Percentiles rank a stretch among this genome's conserved stretches.
Evolutionary conservation across 345 rosid genomes (phyloP).

Genomic region (Anacardium occidentale): DNA sequence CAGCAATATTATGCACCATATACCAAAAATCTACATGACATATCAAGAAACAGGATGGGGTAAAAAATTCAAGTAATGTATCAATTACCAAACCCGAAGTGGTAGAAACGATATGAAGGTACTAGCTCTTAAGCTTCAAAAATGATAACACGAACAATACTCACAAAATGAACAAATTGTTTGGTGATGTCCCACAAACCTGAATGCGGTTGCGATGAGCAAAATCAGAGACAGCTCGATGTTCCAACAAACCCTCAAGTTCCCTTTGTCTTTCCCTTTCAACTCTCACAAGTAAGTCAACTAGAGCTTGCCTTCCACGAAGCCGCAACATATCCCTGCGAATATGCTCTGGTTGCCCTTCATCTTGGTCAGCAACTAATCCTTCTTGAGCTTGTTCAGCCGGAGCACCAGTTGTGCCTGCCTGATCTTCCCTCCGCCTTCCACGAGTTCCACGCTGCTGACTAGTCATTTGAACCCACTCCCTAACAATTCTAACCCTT

Average conservation of each 20-base stretch:
- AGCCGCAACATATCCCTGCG: slow-evolving; percentile 74
- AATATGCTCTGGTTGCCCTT: slow-evolving; percentile 71
- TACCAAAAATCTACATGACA: too few species aligned
- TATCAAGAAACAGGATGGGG: too few species aligned
- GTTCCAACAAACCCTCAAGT: slow-evolving; percentile 88
- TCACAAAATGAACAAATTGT: background rate
- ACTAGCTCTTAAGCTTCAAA: too few species aligned
- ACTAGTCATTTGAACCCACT: slow-evolving; percentile 96
- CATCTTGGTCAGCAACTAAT: slow-evolving; percentile 51
- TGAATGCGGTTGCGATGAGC: slow-evolving; percentile 99
- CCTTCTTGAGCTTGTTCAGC: slow-evolving; percentile 56
- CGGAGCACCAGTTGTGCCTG: slow-evolving; percentile 43
- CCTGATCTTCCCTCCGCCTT: slow-evolving; percentile 58
- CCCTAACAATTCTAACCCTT: slow-evolving; percentile 94
- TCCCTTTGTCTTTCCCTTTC: slow-evolving; percentile 92
- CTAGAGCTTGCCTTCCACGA: slow-evolving; percentile 88
- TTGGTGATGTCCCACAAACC: slow-evolving; percentile 42
- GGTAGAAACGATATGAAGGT: too few species aligned
- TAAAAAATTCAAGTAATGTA: too few species aligned
- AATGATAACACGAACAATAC: background rate
- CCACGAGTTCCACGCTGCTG: slow-evolving; percentile 78
- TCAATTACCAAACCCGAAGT: too few species aligned
- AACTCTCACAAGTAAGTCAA: slow-evolving; percentile 81
- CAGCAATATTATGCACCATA: too few species aligned
- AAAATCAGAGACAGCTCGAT: slow-evolving; percentile 96